Base-by-base conservation (phyloP, 179 eudicot genomes). In the Spinacia oleracea region DNA sequence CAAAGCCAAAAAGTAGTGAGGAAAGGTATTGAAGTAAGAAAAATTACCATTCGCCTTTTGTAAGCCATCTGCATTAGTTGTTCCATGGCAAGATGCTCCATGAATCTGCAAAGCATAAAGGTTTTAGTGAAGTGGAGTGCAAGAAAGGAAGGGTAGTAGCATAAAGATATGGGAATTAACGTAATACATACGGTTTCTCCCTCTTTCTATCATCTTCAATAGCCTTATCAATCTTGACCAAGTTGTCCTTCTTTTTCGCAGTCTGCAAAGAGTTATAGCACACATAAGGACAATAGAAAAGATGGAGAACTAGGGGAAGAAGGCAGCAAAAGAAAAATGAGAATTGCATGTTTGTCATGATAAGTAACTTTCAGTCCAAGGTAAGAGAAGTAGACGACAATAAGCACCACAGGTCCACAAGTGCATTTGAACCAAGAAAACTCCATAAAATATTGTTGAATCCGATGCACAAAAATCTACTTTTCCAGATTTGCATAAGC, bases 31-130 rank as follows among this genome's bases (percentile, higher is more conserved):
- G 31, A 70, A 21, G 53, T 34, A 60, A 31, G 64, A 53, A 67
- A 72, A 12, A 15, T 70, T 87, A 88, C 90, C 89, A 86, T 88
- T 76, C 87, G 86, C 77, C 85, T 81, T 77, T 83, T 88, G 79
- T 88, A 88, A 73, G 90, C 89, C 90, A 88, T 88, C 71, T 86
- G 87, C 74, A 88, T 70, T 77, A 88, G 75, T 72, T 85, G 83
- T 65, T 88, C 85, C 89, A 88, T 84, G 46, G 90, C 90, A 81
- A 84, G 79, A 73, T 84, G 86, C 77, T 88, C 90, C 53, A 86
- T 81, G 80, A 73, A 70, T 78, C 90, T 88, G 84, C 82, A 82
- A 81, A 73, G 59, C 66, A 70, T 70, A 76, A 72, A 35, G 29
- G 67, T 72, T 58, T 34, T 10, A 72, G 38, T 56, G 40, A 76